Percentiles rank a stretch among this genome's conserved stretches.
Conservation (phyloP, 177 flowering plant species). For the Vitis hybrid region DNA sequence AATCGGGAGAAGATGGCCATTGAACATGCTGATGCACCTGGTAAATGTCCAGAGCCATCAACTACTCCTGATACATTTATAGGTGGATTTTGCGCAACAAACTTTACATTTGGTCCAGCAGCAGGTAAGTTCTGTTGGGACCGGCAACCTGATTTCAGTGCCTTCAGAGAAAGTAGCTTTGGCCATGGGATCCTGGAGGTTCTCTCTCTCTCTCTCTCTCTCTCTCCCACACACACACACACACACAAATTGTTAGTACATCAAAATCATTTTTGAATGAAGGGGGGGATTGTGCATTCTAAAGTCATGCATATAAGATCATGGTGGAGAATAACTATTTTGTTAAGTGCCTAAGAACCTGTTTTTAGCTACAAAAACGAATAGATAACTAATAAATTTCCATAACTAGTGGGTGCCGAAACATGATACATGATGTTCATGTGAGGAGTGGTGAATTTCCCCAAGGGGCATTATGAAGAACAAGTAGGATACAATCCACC, state of each 20-base stretch:
- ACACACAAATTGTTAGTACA: not conserved
- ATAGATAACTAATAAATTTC: too few relatives aligned
- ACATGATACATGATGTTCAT: too few relatives aligned
- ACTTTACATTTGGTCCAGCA: slow-evolving; percentile 82
- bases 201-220: slow-evolving; percentile 9
- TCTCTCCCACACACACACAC: not conserved
- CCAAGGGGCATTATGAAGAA: too few relatives aligned
- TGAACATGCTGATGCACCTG: slow-evolving; percentile 83
- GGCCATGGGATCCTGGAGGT: slow-evolving; percentile 98
- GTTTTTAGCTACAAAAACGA: too few relatives aligned
- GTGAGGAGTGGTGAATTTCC: too few relatives aligned
- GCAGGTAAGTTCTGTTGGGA: slow-evolving; percentile 84
- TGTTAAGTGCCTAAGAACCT: too few relatives aligned
- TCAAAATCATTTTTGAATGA: not conserved
- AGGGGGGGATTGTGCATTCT: too few relatives aligned
- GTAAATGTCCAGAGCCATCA: slow-evolving; percentile 73
- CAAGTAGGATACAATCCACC: too few relatives aligned
- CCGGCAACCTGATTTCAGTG: slow-evolving; percentile 86
- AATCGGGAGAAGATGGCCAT: slow-evolving; percentile 84
- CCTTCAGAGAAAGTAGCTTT: slow-evolving; percentile 87
- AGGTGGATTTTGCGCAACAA: slow-evolving; percentile 71
- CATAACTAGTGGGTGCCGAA: too few relatives aligned
- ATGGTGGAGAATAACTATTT: too few relatives aligned
- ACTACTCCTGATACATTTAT: slow-evolving; percentile 50
- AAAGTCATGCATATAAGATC: too few relatives aligned